Evolutionary conservation across 2,329 filamentous ascomycete species (phyloP).

Genomic region (Fusarium sp.): DNA sequence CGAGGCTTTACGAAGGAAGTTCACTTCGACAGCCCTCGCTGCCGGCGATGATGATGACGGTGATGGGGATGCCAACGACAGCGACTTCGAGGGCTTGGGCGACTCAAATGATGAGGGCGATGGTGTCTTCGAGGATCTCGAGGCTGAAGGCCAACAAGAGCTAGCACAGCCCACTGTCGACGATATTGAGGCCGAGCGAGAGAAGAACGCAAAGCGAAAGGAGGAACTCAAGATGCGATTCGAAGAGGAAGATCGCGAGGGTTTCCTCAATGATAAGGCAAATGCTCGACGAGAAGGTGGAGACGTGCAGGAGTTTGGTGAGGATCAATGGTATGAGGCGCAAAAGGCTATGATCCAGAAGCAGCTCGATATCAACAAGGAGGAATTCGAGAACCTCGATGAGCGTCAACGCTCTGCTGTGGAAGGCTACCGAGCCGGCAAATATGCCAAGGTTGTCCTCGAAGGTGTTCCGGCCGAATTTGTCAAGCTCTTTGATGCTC

Average conservation of each 20-base stretch:
- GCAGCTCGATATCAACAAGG: constrained; percentile 95
- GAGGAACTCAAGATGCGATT: constrained; percentile 95
- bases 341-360: constrained; percentile 96
- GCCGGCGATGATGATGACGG: constrained; percentile 47
- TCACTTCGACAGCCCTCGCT: constrained; percentile 73
- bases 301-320: constrained; percentile 83
- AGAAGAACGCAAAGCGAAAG: constrained; percentile 89
- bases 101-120: constrained; percentile 64
- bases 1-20: constrained; percentile 77
- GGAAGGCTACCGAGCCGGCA: constrained; percentile 91
- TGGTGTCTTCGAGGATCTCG: constrained; percentile 68
- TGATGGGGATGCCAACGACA: constrained; percentile 56
- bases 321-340: constrained; percentile 98
- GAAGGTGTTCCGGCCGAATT: constrained; percentile 93
- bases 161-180: constrained; percentile 55
- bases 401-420: constrained; percentile 83
- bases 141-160: constrained; percentile 73
- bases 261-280: constrained; percentile 90
- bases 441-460: constrained; percentile 91
- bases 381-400: constrained; percentile 90
- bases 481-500: constrained; percentile 81
- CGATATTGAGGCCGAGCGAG: constrained; percentile 86
- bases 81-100: constrained; percentile 65
- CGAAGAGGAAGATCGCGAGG: constrained; percentile 97
- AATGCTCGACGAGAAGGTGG: constrained; percentile 76